Evolutionary conservation across 768 basidiomycete genomes (phyloP).

Genomic region (Lyophyllum shimeji): DNA sequence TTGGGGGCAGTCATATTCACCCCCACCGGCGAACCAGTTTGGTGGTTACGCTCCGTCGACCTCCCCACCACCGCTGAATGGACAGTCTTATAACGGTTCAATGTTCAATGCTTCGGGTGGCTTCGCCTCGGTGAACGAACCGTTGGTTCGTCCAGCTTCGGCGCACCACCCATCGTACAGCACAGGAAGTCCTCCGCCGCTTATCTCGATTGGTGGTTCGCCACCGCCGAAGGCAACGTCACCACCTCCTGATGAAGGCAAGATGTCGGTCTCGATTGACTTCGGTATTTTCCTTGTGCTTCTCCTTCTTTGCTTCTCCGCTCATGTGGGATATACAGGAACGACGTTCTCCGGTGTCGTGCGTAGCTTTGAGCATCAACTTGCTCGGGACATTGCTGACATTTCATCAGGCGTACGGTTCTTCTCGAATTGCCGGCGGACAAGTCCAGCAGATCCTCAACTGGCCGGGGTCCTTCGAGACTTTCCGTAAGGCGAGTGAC

Average conservation of each 20-base stretch:
- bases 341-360: slow-evolving; percentile 89
- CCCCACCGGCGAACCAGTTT: slow-evolving; percentile 35
- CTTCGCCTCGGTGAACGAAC: slow-evolving; percentile 24
- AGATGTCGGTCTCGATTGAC: slow-evolving; percentile 80
- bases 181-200: slow-evolving; percentile 21
- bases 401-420: slow-evolving; percentile 70
- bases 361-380: slow-evolving; percentile 30
- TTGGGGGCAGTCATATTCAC: slow-evolving; percentile 39
- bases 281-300: slow-evolving; percentile 53
- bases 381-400: slow-evolving; percentile 3
- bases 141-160: slow-evolving; percentile 31
- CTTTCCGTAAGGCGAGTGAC: slow-evolving; percentile 68
- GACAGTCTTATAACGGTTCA: slow-evolving; percentile 21
- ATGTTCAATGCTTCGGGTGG: slow-evolving; percentile 22
- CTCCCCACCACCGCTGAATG: slow-evolving; percentile 13
- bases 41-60: slow-evolving; percentile 21
- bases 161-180: slow-evolving; percentile 22
- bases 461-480: slow-evolving; percentile 87
- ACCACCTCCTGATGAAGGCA: slow-evolving; percentile 58
- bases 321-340: slow-evolving; percentile 40
- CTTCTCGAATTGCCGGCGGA: slow-evolving; percentile 78
- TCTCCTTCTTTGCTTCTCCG: background rate
- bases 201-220: slow-evolving; percentile 22
- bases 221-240: slow-evolving; percentile 18
- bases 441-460: slow-evolving; percentile 80